These are phyloP conservation scores for Wickerhamiella galacta DNA, from an alignment of 805 yeast genomes.

Conservation along the genomic window DNA sequence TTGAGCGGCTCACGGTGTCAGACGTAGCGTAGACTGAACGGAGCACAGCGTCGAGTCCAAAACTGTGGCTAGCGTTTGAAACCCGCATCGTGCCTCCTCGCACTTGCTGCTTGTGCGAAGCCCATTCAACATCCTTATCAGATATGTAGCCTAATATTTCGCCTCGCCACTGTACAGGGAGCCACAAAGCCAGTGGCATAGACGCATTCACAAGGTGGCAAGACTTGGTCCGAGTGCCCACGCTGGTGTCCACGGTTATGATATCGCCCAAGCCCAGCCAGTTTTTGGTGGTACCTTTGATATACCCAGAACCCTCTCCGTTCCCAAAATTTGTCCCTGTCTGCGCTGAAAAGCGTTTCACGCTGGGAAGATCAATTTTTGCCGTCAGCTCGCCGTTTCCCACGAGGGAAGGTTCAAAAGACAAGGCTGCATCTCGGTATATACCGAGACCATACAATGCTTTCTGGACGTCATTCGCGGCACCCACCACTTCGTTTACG, in stretches of 20 bases:
- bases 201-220: conserved; percentile 37
- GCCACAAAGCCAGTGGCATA: conserved; percentile 32
- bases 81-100: conserved; percentile 29
- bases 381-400: conserved; percentile 7
- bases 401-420: conserved; percentile 5
- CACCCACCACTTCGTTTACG: conserved; percentile 13
- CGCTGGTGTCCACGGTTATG: conserved; percentile 36
- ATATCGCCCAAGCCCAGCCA: conserved; percentile 56
- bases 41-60: conserved; percentile 46
- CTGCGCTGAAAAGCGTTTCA: conserved; percentile 59
- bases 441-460: conserved; percentile 13
- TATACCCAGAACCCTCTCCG: conserved; percentile 91
- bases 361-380: conserved; percentile 16
- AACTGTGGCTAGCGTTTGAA: conserved; percentile 24
- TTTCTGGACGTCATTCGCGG: conserved; percentile 19
- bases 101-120: conserved; percentile 35
- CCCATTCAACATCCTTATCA: conserved; percentile 35
- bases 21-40: conserved; percentile 37
- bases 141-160: conserved; percentile 36
- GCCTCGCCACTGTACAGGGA: conserved; percentile 28
- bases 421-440: conserved; percentile 11
- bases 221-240: conserved; percentile 44
- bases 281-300: conserved; percentile 50
- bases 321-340: conserved; percentile 95
- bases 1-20: conserved; percentile 32